Conservation (phyloP, 2,329 filamentous ascomycete species). For the Neofusicoccum laricinum region DNA sequence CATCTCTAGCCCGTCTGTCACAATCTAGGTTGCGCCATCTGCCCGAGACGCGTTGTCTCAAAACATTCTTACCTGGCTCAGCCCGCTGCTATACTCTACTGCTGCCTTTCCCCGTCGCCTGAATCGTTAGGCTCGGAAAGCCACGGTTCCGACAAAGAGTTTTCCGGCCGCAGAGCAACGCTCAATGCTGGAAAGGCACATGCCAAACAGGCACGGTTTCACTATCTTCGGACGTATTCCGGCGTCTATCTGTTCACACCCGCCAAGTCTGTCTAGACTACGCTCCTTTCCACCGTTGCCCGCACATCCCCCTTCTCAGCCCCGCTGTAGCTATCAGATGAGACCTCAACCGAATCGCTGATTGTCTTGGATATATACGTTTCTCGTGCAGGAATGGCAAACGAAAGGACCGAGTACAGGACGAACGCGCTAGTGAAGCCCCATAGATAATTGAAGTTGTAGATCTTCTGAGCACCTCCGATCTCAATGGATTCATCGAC, state of each 20-base stretch:
- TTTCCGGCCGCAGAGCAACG: too few species aligned
- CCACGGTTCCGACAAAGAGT: too few species aligned
- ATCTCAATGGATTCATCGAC: conserved; percentile 21
- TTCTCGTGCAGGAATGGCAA: conserved; percentile 32
- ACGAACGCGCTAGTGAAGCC: conserved; percentile 37
- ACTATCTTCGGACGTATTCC: neutral
- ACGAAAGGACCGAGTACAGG: conserved; percentile 28
- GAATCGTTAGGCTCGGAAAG: neutral
- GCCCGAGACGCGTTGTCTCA: neutral
- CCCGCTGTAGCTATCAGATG: neutral
- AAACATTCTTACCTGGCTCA: neutral
- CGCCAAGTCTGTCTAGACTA: neutral
- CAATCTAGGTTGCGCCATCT: neutral
- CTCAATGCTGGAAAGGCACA: too few species aligned
- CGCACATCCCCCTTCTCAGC: neutral
- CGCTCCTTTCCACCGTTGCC: neutral
- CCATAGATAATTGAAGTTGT: conserved; percentile 36
- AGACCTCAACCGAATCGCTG: neutral
- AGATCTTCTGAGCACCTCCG: conserved; percentile 28
- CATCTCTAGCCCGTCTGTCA: neutral
- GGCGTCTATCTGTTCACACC: neutral
- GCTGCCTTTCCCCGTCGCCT: neutral
- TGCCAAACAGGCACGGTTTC: neutral
- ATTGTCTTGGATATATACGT: conserved; percentile 28
- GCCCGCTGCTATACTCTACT: neutral